These are phyloP conservation scores for Medicago lupulina DNA, from an alignment of 306 rosid genomes.

Conservation along the genomic window DNA sequence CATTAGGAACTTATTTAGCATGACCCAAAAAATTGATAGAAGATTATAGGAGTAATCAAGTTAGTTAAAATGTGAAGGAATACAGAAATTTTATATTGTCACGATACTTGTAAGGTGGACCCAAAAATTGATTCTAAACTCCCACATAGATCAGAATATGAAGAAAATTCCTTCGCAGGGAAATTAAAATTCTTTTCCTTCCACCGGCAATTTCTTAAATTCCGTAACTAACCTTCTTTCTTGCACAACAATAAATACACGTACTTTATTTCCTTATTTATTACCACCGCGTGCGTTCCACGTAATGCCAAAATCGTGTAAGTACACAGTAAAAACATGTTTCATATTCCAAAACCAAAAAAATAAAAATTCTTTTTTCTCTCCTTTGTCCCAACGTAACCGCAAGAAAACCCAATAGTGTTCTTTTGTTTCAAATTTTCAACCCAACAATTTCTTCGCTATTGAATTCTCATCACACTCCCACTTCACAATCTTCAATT, in stretches of 20 bases:
- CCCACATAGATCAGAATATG: not conserved
- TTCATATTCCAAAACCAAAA: slow-evolving; percentile 11
- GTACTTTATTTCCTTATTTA: not conserved
- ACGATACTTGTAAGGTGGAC: no score
- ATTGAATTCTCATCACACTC: no score
- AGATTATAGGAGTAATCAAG: no score
- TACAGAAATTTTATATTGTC: no score
- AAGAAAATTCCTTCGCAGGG: slow-evolving; percentile 27
- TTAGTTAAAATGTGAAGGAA: no score
- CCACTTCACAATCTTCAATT: no score
- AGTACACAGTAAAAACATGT: not conserved
- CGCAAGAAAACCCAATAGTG: not conserved
- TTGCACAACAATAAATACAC: not conserved
- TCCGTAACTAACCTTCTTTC: slow-evolving; percentile 18
- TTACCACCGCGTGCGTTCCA: slow-evolving; percentile 16
- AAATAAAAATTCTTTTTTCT: not conserved
- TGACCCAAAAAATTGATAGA: no score
- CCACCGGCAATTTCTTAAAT: slow-evolving; percentile 47
- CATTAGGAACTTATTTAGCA: no score
- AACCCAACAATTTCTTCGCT: not conserved
- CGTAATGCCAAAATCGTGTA: not conserved
- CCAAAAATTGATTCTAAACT: slow-evolving; percentile 3
- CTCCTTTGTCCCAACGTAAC: not conserved
- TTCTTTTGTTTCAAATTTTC: not conserved
- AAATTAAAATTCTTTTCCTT: slow-evolving; percentile 68